phyloP scores from a whole-genome alignment of 768 basidiomycete genomes.

The Psilocybe tampanensis region DNA sequence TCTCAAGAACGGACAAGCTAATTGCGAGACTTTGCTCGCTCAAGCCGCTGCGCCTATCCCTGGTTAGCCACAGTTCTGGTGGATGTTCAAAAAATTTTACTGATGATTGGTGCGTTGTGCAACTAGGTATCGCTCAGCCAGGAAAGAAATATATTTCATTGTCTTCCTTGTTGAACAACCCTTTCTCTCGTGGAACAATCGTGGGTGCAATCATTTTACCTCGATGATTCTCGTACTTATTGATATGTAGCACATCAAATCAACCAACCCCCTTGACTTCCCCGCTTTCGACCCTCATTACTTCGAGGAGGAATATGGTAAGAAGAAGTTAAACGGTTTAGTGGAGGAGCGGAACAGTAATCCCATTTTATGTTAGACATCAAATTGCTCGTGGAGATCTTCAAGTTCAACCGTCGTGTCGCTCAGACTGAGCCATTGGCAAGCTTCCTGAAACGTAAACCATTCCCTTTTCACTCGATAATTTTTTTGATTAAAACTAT shows the following conservation, averaged over 20 bases:
- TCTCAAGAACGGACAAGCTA: slow-evolving; percentile 1
- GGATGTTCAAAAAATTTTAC: no score
- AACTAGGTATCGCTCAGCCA: slow-evolving; percentile 1
- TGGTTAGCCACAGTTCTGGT: not conserved
- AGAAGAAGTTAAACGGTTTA: not conserved
- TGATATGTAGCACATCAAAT: slow-evolving; percentile 6
- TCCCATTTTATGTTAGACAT: not conserved
- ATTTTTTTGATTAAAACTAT: not conserved
- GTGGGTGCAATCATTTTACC: not conserved
- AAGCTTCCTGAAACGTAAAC: slow-evolving; percentile 1
- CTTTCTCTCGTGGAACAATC: slow-evolving; percentile 6
- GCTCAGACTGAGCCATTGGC: slow-evolving; percentile 5
- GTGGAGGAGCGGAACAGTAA: no score
- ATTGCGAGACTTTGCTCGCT: not conserved
- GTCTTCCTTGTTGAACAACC: not conserved
- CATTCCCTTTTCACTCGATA: not conserved
- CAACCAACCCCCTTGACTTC: slow-evolving; percentile 1
- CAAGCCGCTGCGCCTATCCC: not conserved
- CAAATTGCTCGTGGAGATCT: not conserved
- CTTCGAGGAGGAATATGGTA: slow-evolving; percentile 10
- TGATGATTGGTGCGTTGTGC: no score
- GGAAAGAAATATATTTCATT: slow-evolving; percentile 4
- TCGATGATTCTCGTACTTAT: not conserved
- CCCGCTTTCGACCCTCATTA: slow-evolving; percentile 10
- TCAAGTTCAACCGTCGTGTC: slow-evolving; percentile 5